Evolutionary conservation across 2,329 filamentous ascomycete genomes (phyloP), one percentile per base, ranked within the genome.

Genomic region (Cercospora janseana): DNA sequence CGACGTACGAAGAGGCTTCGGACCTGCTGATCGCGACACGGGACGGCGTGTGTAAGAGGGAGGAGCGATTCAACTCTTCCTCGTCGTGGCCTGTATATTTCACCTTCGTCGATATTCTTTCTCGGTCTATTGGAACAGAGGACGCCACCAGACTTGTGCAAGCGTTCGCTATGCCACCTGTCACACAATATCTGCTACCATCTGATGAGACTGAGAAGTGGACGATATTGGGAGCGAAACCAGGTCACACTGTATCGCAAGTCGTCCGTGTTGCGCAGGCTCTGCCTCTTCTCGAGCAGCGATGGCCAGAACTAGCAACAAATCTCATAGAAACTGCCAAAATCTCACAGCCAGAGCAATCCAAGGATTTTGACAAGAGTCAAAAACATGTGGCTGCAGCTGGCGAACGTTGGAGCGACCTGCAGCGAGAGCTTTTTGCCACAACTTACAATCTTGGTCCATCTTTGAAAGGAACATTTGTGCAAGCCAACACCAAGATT

Each of bases 31-130:
- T 77, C 7, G 81, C 87, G 3, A 74, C 94, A 31, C 81, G 85
- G 54, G 75, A 78, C 27, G 91, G 91, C 0, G 79, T 96, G 6
- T 78, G 79, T 1, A 81, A 78, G 47, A 83, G 85, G 56, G 87
- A 93, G 27, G 92, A 96, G 63, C 80, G 81, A 9, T 75, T 77
- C 28, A 87, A 90, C 61, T 76, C 83, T 1, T 74, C 79, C 4
- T 74, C 79, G 41, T 88, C 87, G 6, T 96, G 89, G 83, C 80
- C 77, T 21, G 79, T 82, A 10, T 97, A 95, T 64, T 78, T 91
- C 13, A 78, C 82, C 9, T 75, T 83, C 1, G 75, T 80, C 78
- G 12, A 69, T 64, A 24, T 70, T 66, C 40, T 60, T 4, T 54
- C 48, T 4, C 40, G 27, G 20, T 45, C 46, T 1, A 37, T 74